Evolutionary conservation across 2,329 filamentous ascomycete species (phyloP).

Genomic region (Colletotrichum eleusines): DNA sequence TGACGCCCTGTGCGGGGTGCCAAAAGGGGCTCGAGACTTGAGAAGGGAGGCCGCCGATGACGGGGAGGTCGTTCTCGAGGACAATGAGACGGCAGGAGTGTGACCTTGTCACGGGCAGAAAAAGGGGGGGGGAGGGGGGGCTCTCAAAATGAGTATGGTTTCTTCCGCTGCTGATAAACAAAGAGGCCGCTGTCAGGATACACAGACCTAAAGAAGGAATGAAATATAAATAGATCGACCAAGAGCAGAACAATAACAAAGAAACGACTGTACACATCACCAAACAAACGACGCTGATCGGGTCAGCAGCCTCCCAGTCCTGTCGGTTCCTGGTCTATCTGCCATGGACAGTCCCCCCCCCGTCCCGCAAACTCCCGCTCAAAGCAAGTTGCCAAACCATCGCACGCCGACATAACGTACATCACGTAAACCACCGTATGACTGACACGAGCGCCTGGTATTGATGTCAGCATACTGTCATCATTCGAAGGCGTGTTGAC

Average conservation of each 20-base stretch:
- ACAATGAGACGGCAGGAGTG: slow-evolving; percentile 32
- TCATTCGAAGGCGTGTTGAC: neutral
- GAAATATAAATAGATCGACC: neutral
- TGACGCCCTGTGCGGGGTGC: slow-evolving; percentile 27
- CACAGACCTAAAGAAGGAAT: neutral
- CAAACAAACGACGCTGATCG: neutral
- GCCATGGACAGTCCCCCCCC: neutral
- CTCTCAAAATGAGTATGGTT: too few species aligned
- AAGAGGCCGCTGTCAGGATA: neutral
- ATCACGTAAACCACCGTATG: slow-evolving; percentile 5
- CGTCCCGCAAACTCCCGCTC: slow-evolving; percentile 28
- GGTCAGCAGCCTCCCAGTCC: slow-evolving; percentile 1
- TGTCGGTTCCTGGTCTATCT: slow-evolving; percentile 21
- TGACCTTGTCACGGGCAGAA: neutral
- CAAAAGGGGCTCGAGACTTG: slow-evolving; percentile 7
- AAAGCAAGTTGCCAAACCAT: slow-evolving; percentile 3
- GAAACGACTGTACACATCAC: neutral
- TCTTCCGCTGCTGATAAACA: neutral
- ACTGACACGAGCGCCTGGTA: neutral
- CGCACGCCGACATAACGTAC: slow-evolving; percentile 22
- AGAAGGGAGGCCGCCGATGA: slow-evolving; percentile 11
- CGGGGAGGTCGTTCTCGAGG: neutral
- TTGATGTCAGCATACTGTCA: neutral
- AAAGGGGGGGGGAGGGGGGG: too few species aligned
- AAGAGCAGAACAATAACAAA: neutral